These are phyloP conservation scores for Quercus tomentella DNA, from an alignment of 331 rosid genomes.

Conservation along the genomic window DNA sequence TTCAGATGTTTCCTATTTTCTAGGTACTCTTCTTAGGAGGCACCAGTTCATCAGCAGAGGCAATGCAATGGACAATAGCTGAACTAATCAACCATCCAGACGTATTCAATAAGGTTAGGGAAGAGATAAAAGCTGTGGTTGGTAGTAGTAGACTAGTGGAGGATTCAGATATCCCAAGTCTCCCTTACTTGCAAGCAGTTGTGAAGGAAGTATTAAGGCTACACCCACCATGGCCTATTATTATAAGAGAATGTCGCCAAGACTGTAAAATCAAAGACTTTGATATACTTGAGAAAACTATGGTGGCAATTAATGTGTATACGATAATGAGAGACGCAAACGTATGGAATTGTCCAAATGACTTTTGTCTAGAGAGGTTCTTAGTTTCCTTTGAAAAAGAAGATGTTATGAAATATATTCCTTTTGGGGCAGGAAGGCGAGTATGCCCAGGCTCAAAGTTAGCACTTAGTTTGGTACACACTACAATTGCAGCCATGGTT, in stretches of 20 bases:
- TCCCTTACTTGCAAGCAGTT: conserved; percentile 53
- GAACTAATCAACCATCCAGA: conserved; percentile 49
- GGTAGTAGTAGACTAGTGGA: conserved; percentile 34
- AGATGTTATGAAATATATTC: conserved; percentile 22
- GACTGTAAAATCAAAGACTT: conserved; percentile 39
- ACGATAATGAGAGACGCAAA: conserved; percentile 53
- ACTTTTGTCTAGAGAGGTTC: conserved; percentile 52
- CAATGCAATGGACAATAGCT: conserved; percentile 58
- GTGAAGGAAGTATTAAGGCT: conserved; percentile 29
- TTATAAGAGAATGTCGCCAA: conserved; percentile 38
- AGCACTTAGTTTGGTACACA: conserved; percentile 36
- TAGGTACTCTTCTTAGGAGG: conserved; percentile 55
- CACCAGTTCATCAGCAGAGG: conserved; percentile 41
- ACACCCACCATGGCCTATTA: conserved; percentile 46
- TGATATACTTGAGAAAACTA: conserved; percentile 41
- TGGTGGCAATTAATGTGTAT: conserved; percentile 46
- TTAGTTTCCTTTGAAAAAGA: conserved; percentile 9
- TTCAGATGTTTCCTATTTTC: too few species aligned
- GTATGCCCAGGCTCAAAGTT: conserved; percentile 51
- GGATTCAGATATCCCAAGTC: conserved; percentile 43
- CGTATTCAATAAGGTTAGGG: conserved; percentile 31
- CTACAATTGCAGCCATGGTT: conserved; percentile 46
- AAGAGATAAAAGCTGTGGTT: conserved; percentile 37
- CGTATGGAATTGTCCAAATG: conserved; percentile 41
- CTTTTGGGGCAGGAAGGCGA: conserved; percentile 58